Evolutionary conservation across 768 basidiomycete species (phyloP).

Genomic region (Lactarius tabidus): DNA sequence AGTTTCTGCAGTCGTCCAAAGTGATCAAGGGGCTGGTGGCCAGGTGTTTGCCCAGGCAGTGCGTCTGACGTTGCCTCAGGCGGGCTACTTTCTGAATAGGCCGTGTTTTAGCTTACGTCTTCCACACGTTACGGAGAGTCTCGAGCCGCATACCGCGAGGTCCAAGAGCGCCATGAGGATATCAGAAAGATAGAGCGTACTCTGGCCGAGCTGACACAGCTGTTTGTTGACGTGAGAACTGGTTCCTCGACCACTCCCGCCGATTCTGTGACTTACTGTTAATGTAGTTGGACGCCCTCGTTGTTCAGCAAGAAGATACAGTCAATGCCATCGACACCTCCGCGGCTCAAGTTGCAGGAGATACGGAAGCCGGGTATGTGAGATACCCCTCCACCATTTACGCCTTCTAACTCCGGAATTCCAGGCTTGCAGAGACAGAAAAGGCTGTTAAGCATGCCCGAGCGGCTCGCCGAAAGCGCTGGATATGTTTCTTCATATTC

Average conservation of each 20-base stretch:
- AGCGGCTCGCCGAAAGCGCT: conserved; percentile 72
- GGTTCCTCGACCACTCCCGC: neutral
- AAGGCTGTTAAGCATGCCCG: conserved; percentile 66
- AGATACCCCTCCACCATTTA: neutral
- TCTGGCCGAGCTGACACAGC: conserved; percentile 79
- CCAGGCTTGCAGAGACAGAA: conserved; percentile 57
- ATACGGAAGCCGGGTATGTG: conserved; percentile 69
- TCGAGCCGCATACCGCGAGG: conserved; percentile 77
- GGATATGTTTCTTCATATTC: conserved; percentile 75
- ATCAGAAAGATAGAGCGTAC: conserved; percentile 83
- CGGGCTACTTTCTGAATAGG: neutral
- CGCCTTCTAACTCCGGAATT: conserved; percentile 1
- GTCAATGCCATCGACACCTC: conserved; percentile 60
- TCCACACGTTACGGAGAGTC: conserved; percentile 85
- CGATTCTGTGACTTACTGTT: conserved; percentile 7
- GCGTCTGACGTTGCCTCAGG: conserved; percentile 23
- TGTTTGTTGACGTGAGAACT: conserved; percentile 72
- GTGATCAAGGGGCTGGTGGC: conserved; percentile 57
- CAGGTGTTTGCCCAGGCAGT: conserved; percentile 93
- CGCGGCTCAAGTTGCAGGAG: conserved; percentile 57
- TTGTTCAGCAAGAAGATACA: conserved; percentile 76
- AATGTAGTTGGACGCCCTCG: conserved; percentile 67
- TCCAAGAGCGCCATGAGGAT: conserved; percentile 84
- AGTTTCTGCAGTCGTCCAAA: conserved; percentile 79
- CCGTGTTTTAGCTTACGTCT: conserved; percentile 51